phyloP scores from a whole-genome alignment of 2,329 filamentous ascomycete genomes.

The Exophiala sp. region DNA sequence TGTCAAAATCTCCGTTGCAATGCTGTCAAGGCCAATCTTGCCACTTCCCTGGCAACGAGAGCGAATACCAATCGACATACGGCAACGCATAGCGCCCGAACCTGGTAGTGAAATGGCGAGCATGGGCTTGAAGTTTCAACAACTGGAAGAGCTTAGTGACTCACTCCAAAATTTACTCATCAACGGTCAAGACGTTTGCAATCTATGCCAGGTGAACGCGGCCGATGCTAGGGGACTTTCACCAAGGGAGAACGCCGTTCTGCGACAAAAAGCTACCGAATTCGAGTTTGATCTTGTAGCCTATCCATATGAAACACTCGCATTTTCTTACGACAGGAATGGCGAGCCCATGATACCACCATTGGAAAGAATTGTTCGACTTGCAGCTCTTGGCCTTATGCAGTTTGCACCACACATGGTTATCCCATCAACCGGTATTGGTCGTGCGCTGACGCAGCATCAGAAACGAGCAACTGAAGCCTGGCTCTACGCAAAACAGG shows the following conservation, averaged over 20 bases:
- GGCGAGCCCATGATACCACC: conserved; percentile 16
- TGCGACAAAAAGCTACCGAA: conserved; percentile 35
- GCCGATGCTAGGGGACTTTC: conserved; percentile 26
- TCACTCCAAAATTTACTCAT: conserved; percentile 30
- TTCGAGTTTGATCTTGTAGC: conserved; percentile 38
- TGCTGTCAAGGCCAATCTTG: conserved; percentile 36
- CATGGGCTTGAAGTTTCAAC: conserved; percentile 31
- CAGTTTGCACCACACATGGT: conserved; percentile 17
- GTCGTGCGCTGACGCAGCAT: conserved; percentile 23
- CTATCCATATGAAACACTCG: conserved; percentile 32
- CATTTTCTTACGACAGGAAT: conserved; percentile 6
- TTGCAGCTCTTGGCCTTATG: conserved; percentile 21
- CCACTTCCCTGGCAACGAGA: conserved; percentile 34
- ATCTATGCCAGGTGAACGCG: conserved; percentile 33
- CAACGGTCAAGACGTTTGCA: conserved; percentile 33
- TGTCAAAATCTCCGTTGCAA: conserved; percentile 32
- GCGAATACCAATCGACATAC: conserved; percentile 30
- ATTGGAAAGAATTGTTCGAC: conserved; percentile 20
- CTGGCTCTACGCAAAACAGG: conserved; percentile 7
- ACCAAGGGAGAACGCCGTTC: conserved; percentile 32
- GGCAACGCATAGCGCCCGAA: conserved; percentile 32
- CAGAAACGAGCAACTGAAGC: conserved; percentile 16
- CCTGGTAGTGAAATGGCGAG: conserved; percentile 28
- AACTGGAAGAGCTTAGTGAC: conserved; percentile 32
- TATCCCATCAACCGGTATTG: conserved; percentile 20